phyloP scores from a whole-genome alignment of 2,329 filamentous ascomycete species.

The Emergomyces pasteurianus region DNA sequence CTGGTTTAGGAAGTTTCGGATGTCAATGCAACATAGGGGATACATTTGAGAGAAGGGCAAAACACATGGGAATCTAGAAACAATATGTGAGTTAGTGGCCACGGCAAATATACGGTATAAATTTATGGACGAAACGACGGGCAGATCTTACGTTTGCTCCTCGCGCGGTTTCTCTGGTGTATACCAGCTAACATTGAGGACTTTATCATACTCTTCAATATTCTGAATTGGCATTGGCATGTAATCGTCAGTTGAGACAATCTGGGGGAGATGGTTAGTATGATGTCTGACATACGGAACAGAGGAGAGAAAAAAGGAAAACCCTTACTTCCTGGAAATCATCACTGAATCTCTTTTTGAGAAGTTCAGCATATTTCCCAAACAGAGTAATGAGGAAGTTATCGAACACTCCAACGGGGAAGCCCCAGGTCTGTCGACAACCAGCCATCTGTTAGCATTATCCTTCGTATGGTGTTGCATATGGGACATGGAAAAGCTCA shows the following conservation, averaged over 20 bases:
- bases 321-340: slow-evolving; percentile 73
- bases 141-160: slow-evolving; percentile 53
- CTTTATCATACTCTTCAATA: slow-evolving; percentile 84
- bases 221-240: slow-evolving; percentile 98
- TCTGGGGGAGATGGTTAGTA: slow-evolving; percentile 26
- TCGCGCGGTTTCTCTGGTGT: slow-evolving; percentile 65
- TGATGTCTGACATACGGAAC: not conserved
- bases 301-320: not conserved
- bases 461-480: no score
- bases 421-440: slow-evolving; percentile 64
- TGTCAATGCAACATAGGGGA: slow-evolving; percentile 93
- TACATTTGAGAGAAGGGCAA: slow-evolving; percentile 99
- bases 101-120: slow-evolving; percentile 4
- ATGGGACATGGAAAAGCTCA: slow-evolving; percentile 28
- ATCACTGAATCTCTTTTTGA: slow-evolving; percentile 84
- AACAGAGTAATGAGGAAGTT: slow-evolving; percentile 79
- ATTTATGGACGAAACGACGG: not conserved
- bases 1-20: slow-evolving; percentile 92
- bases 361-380: slow-evolving; percentile 80
- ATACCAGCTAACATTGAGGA: slow-evolving; percentile 94
- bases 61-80: slow-evolving; percentile 71
- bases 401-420: slow-evolving; percentile 70
- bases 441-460: not conserved
- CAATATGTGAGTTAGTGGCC: slow-evolving; percentile 7
- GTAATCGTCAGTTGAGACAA: slow-evolving; percentile 87